Percentiles rank a stretch among this genome's conserved stretches.
phyloP scores from a whole-genome alignment of 148 eudicot species.

The Euryodendron excelsum region DNA sequence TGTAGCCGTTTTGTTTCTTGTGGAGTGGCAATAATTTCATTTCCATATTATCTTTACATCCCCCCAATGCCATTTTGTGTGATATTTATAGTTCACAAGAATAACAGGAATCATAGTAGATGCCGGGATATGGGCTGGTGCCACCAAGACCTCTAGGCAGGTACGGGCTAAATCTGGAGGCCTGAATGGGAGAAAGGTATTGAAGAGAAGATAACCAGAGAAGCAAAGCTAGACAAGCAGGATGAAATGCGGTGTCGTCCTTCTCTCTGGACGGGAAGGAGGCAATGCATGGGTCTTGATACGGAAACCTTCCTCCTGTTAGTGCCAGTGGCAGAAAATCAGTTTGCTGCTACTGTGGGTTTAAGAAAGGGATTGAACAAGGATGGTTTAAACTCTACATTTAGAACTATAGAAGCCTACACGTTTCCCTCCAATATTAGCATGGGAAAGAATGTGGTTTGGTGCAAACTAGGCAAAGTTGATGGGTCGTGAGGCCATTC shows the following conservation, averaged over 20 bases:
- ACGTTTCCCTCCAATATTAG: conserved; percentile 47
- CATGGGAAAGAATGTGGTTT: conserved; percentile 80
- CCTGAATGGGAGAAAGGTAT: conserved; percentile 48
- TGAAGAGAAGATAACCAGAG: conserved; percentile 66
- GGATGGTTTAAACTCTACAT: background rate
- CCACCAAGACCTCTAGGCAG: background rate
- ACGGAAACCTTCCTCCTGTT: conserved; percentile 27
- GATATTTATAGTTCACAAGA: background rate
- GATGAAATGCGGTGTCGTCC: conserved; percentile 56
- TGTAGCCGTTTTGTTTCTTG: background rate
- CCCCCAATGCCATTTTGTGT: background rate
- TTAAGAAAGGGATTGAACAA: conserved; percentile 1
- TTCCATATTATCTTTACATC: background rate
- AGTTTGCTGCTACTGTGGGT: background rate
- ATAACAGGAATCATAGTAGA: background rate
- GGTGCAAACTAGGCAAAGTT: conserved; percentile 90
- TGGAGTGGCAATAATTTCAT: background rate
- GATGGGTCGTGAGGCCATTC: conserved; percentile 93
- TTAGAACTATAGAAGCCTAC: background rate
- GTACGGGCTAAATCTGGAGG: background rate
- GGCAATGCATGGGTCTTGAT: conserved; percentile 70
- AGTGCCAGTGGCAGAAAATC: conserved; percentile 3
- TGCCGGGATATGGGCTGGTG: background rate
- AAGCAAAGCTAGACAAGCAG: conserved; percentile 31
- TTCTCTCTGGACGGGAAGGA: conserved; percentile 93